Conservation (phyloP, 1,139 yeast genomes). For the Debaryomycetaceae sp. region DNA sequence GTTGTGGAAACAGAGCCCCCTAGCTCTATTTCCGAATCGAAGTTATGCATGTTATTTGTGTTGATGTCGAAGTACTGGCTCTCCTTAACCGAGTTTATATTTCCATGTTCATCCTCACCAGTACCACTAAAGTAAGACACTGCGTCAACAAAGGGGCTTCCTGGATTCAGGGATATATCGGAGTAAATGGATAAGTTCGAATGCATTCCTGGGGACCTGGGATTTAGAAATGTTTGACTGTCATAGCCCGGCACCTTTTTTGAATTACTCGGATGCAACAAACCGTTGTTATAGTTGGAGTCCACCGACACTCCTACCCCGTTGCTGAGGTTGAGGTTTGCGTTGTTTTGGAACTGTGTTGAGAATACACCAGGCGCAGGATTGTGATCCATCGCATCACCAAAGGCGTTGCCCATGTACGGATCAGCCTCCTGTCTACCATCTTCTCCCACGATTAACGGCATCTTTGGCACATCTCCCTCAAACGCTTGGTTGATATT, state of each 20-base stretch:
- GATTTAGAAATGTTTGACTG: constrained; percentile 9
- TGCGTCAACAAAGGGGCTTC: constrained; percentile 40
- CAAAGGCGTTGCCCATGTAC: background rate
- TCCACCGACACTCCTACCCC: constrained; percentile 7
- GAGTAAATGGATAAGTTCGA: constrained; percentile 30
- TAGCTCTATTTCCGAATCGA: constrained; percentile 36
- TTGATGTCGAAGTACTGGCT: constrained; percentile 7
- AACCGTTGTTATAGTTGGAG: constrained; percentile 3
- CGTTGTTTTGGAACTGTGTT: constrained; percentile 6
- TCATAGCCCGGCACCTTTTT: background rate
- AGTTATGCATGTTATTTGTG: constrained; percentile 11
- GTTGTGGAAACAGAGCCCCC: constrained; percentile 42
- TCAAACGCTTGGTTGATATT: constrained; percentile 1
- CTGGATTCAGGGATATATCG: constrained; percentile 38
- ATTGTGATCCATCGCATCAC: constrained; percentile 1
- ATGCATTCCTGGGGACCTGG: constrained; percentile 17
- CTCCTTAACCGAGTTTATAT: background rate
- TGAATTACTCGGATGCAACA: background rate
- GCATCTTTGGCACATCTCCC: background rate
- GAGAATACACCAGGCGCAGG: background rate
- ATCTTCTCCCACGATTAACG: background rate
- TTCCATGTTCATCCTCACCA: constrained; percentile 12
- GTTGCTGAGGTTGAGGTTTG: constrained; percentile 7
- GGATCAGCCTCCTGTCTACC: background rate
- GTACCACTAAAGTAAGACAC: constrained; percentile 27